Evolutionary conservation across 345 rosid genomes (phyloP), one percentile per base, ranked within the genome.

Genomic region (Stellera chamaejasme): DNA sequence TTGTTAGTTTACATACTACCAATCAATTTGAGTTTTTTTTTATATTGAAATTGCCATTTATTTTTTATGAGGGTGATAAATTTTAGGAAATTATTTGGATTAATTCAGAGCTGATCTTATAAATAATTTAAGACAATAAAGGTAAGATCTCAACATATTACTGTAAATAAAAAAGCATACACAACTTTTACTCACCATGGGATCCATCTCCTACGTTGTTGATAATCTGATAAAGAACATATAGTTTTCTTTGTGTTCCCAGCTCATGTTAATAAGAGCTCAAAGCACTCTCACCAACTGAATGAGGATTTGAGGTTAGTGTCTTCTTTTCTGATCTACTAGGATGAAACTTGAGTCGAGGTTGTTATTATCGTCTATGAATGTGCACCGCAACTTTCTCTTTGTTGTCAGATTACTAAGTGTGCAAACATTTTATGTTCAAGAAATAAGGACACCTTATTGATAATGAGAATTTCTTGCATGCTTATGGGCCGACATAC

Each of bases 401-500:
- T 42, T 27, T 15, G 13, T 50, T 59, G 14, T 25, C 7, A 2
- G 62, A 43, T 48, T 10, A 59, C 63, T 56, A 66, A 47, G 54
- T 27, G 16, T 67, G 27, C 43, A 10, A 54, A 50, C 9, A 47
- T 61, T 48, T 50, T 75, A 86, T 95, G 97, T 84, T 58, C 54
- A 95, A 89, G 74, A 82, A 79, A 66, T 79, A 82, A 6, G 95
- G 87, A n/a, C 66, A 74, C 64, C 70, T 89, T 72, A 71, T 89
- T 52, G 97, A 95, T 42, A 85, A 70, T 64, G 97, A 83, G 54
- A 83, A 85, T 62, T 85, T 83, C 66, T 59, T 78, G 76, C 95
- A 89, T 74, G 91, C 82, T 47, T 85, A 85, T 67, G 94, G 97
- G 46, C 91, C 91, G 23, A 82, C 83, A 2, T 82, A 89, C 43